Percentiles rank a stretch among this genome's conserved stretches.
Evolutionary conservation across 2,329 filamentous ascomycete species (phyloP).

Genomic region (Colletotrichum filicis): DNA sequence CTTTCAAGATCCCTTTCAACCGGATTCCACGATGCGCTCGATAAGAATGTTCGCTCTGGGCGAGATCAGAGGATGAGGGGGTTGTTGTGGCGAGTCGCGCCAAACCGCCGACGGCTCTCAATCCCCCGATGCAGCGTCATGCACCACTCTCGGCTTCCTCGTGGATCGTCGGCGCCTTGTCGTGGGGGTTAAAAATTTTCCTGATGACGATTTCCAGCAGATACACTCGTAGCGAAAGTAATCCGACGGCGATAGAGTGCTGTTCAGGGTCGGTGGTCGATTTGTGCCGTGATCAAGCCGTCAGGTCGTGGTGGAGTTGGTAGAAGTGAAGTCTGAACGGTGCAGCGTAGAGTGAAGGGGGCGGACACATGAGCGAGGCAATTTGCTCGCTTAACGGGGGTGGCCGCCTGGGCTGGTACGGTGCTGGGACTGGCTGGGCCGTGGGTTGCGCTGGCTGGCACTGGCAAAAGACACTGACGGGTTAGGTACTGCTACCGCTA

Average conservation of each 20-base stretch:
- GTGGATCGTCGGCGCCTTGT: conserved; percentile 22
- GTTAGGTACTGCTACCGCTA: no score
- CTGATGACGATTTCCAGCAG: conserved; percentile 20
- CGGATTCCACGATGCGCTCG: conserved; percentile 37
- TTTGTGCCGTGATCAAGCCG: conserved; percentile 31
- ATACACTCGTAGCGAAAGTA: conserved; percentile 25
- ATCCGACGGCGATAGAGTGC: conserved; percentile 23
- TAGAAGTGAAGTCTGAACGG: conserved; percentile 37
- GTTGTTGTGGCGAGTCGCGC: conserved; percentile 49
- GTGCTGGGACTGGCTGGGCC: conserved; percentile 15
- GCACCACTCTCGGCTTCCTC: conserved; percentile 38
- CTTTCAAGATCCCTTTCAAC: conserved; percentile 21
- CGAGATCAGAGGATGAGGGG: conserved; percentile 38
- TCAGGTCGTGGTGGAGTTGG: conserved; percentile 35
- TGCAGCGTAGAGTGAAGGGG: conserved; percentile 36
- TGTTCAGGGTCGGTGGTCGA: conserved; percentile 31
- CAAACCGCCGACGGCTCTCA: conserved; percentile 50
- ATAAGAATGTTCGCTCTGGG: conserved; percentile 31
- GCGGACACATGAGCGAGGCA: conserved; percentile 35
- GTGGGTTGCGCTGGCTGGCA: conserved; percentile 28
- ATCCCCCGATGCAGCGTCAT: conserved; percentile 48
- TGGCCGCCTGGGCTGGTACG: conserved; percentile 29
- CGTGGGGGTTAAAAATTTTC: background rate
- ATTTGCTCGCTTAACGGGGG: conserved; percentile 35
- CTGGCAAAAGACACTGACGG: conserved; percentile 18